Conservation (phyloP, 306 rosid genomes). For the Prunus davidiana region DNA sequence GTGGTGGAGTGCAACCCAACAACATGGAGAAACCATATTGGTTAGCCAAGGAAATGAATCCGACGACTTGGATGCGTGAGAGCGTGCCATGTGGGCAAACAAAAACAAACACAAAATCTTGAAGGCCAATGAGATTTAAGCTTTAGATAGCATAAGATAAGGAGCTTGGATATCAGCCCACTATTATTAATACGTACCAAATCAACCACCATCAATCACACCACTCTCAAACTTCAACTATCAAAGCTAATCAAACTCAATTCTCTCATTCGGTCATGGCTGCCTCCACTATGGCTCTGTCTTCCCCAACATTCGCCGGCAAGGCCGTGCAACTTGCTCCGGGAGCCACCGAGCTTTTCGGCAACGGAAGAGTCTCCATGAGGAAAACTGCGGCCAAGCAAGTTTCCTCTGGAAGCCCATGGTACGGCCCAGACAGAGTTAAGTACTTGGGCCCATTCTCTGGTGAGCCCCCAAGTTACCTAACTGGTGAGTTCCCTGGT, state of each 20-base stretch:
- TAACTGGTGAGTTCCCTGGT: conserved; percentile 71
- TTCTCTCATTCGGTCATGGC: conserved; percentile 37
- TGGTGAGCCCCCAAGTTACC: conserved; percentile 78
- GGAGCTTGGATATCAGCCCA: conserved; percentile 3
- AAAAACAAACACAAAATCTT: conserved; percentile 9
- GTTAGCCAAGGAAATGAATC: not conserved
- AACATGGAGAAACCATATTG: not conserved
- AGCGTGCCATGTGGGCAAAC: conserved; percentile 28
- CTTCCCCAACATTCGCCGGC: conserved; percentile 71
- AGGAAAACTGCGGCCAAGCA: conserved; percentile 41
- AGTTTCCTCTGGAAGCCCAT: conserved; percentile 66
- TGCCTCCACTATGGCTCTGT: conserved; percentile 61
- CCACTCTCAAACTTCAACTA: not conserved
- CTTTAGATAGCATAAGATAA: conserved; percentile 38
- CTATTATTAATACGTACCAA: conserved; percentile 9
- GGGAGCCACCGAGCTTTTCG: conserved; percentile 28
- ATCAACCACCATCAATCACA: not conserved
- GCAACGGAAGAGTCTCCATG: conserved; percentile 48
- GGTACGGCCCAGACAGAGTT: conserved; percentile 95
- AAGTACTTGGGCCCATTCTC: conserved; percentile 91
- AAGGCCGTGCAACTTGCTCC: conserved; percentile 58
- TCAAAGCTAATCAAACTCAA: not conserved
- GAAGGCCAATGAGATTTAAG: conserved; percentile 28
- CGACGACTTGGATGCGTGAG: conserved; percentile 2
- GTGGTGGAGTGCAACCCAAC: not conserved